phyloP scores from a whole-genome alignment of 2,329 filamentous ascomycete species.

The Fusarium foetens region DNA sequence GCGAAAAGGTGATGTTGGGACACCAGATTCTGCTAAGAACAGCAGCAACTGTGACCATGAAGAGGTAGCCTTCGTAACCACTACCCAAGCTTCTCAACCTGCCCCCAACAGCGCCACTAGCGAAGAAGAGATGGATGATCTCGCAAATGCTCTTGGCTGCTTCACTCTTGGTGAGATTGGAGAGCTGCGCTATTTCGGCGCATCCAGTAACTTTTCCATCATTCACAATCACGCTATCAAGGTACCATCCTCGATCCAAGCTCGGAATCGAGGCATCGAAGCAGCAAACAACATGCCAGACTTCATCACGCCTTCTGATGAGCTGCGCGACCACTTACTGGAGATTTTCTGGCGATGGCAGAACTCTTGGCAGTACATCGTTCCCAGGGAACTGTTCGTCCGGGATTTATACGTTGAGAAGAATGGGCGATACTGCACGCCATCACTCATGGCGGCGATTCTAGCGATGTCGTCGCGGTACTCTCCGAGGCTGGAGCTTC shows the following conservation, averaged over 20 bases:
- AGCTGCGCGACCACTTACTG: background rate
- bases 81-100: background rate
- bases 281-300: background rate
- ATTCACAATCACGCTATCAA: slow-evolving; percentile 11
- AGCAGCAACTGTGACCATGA: background rate
- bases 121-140: slow-evolving; percentile 2
- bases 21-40: background rate
- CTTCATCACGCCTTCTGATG: background rate
- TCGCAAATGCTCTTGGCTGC: background rate
- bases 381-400: slow-evolving; percentile 2
- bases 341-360: slow-evolving; percentile 6
- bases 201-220: slow-evolving; percentile 16
- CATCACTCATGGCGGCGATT: background rate
- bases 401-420: background rate
- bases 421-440: slow-evolving; percentile 1
- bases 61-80: background rate
- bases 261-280: background rate
- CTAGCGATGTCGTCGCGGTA: background rate
- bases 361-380: slow-evolving; percentile 10
- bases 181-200: slow-evolving; percentile 6
- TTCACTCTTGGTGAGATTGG: slow-evolving; percentile 10
- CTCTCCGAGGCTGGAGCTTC: background rate
- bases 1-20: background rate
- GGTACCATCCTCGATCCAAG: background rate
- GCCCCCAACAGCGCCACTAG: background rate